These are phyloP conservation scores for Porphyrellus cyaneotinctus DNA, from an alignment of 768 basidiomycete species.

Conservation along the genomic window DNA sequence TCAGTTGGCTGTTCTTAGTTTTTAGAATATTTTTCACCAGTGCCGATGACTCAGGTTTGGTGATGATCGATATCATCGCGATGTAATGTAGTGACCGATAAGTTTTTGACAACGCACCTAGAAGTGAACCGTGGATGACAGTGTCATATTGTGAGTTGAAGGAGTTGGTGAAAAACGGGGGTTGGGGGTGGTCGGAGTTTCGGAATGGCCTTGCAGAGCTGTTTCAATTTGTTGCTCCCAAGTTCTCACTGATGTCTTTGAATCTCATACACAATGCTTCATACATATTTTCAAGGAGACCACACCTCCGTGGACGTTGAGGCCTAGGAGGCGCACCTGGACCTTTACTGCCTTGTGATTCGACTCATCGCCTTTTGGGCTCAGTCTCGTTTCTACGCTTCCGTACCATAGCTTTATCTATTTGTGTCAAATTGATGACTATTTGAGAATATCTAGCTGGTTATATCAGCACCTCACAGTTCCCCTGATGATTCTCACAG, in stretches of 20 bases:
- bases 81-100: neutral
- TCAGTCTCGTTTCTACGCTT: conserved; percentile 10
- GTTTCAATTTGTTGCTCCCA: no score
- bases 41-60: conserved; percentile 28
- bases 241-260: no score
- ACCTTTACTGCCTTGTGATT: neutral
- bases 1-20: conserved; percentile 37
- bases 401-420: conserved; percentile 1
- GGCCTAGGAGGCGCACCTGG: no score
- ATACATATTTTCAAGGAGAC: no score
- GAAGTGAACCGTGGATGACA: neutral
- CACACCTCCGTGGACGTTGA: no score
- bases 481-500: no score
- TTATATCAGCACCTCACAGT: no score
- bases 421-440: no score
- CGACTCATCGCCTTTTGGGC: neutral
- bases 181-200: no score
- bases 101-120: conserved; percentile 6
- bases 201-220: no score
- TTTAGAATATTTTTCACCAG: conserved; percentile 29
- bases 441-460: no score
- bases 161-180: neutral
- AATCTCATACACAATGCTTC: no score
- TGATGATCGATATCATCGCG: conserved; percentile 25
- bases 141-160: neutral